Evolutionary conservation across 345 rosid species (phyloP).

Genomic region (Populus pruinosa): DNA sequence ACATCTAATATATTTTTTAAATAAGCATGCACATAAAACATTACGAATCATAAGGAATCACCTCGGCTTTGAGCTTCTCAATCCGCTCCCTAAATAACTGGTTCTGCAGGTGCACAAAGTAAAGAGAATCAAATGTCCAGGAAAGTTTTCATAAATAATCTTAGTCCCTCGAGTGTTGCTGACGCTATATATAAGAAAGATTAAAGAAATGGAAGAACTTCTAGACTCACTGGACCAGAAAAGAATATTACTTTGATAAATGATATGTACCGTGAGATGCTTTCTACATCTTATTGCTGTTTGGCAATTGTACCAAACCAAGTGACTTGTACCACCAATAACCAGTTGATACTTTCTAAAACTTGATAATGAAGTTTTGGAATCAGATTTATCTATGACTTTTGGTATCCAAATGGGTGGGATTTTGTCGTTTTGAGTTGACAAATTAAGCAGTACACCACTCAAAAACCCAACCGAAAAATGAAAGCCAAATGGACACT

Average conservation of each 20-base stretch:
- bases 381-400: too few relatives aligned
- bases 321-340: neutral
- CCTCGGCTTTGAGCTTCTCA: conserved; percentile 64
- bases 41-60: conserved; percentile 9
- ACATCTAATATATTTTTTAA: neutral
- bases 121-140: neutral
- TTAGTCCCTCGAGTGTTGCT: neutral
- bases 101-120: conserved; percentile 33
- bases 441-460: too few relatives aligned
- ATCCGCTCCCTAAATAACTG: conserved; percentile 56
- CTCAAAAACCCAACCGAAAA: neutral
- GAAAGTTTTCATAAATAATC: neutral
- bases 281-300: neutral
- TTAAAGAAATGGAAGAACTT: neutral
- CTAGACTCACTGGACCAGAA: neutral
- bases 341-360: too few relatives aligned
- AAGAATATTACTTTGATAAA: neutral
- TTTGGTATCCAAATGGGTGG: neutral
- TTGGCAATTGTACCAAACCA: neutral
- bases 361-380: too few relatives aligned
- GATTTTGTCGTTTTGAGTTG: neutral
- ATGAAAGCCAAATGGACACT: neutral
- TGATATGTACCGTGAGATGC: neutral
- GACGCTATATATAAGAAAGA: neutral
- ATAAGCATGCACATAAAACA: neutral